Evolutionary conservation across 2,329 filamentous ascomycete genomes (phyloP).

Genomic region (Cryoendolithus antarcticus): DNA sequence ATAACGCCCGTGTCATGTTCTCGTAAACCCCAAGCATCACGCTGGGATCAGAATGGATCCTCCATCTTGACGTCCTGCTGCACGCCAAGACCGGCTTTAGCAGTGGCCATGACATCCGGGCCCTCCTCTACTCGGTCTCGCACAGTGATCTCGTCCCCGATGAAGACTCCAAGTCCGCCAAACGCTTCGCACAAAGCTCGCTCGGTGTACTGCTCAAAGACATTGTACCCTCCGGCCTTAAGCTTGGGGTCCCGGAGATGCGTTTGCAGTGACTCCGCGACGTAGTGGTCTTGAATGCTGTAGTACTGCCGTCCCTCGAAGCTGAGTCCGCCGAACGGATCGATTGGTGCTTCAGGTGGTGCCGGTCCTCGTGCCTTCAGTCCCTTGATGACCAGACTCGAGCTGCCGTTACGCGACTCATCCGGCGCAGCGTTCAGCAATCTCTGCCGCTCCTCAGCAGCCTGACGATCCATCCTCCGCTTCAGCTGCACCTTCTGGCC

Average conservation of each 20-base stretch:
- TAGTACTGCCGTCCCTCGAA: conserved; percentile 57
- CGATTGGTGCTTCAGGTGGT: conserved; percentile 63
- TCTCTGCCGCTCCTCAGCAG: conserved; percentile 29
- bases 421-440: conserved; percentile 33
- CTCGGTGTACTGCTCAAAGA: conserved; percentile 62
- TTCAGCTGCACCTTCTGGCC: conserved; percentile 53
- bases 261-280: conserved; percentile 59
- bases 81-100: conserved; percentile 42
- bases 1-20: no score
- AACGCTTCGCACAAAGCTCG: conserved; percentile 81
- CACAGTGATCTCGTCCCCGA: conserved; percentile 56
- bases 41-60: conserved; percentile 24
- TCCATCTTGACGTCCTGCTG: conserved; percentile 41
- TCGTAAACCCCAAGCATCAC: no score
- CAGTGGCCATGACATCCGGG: conserved; percentile 19
- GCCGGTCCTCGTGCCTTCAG: conserved; percentile 54
- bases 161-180: conserved; percentile 73
- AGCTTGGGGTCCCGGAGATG: conserved; percentile 54
- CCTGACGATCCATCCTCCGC: conserved; percentile 54
- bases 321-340: conserved; percentile 70
- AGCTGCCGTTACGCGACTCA: conserved; percentile 19
- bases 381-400: conserved; percentile 58
- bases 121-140: conserved; percentile 25
- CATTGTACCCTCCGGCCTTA: conserved; percentile 69
- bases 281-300: conserved; percentile 55